Evolutionary conservation across 2,329 filamentous ascomycete genomes (phyloP), one percentile per base, ranked within the genome.

Genomic region (Calonectria pteridis): DNA sequence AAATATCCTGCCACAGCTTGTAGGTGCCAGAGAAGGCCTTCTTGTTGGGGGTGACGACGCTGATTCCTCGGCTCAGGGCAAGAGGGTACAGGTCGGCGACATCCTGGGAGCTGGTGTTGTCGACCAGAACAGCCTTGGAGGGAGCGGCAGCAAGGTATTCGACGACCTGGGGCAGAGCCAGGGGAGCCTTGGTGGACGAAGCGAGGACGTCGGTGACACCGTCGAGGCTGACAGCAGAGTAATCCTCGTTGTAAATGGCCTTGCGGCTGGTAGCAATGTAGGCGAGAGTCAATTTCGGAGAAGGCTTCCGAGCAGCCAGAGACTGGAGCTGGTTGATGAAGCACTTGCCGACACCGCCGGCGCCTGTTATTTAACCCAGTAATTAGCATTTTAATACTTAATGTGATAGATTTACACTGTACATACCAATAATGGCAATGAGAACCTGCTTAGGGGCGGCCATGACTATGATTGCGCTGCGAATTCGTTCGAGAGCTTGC

Each of bases 1-100:
- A 97, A 82, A 99, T 98, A 76, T 94, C 91, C 81, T 94, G 91
- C 96, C 96, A 99, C 70, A 98, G 88, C 79, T 92, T 88, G 81
- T 94, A 92, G 58, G 91, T 92, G 72, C 94, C 93, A 0, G 95
- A 97, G 86, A 99, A 99, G 18, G 94, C 96, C 87, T 99, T 99
- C 89, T 99, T 99, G 89, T 98, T 99, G 53, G 97, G 96, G 0
- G 97, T 99, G 33, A 98, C 95, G 80, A 99, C 92, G 85, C 92
- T 96, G 84, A 99, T 93, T 16, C 96, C 96, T 76, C 92, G 91
- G 81, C 91, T 90, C 74, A 99, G 88, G 84, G 98, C 94, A 59
- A 90, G 84, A 1, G 97, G 96, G 85, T 99, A 99, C 35, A 91
- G 87, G 74, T 94, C 91, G 63, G 96, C 97, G 35, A 99, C 90